Percentiles rank a stretch among this genome's conserved stretches.
phyloP scores from a whole-genome alignment of 2,329 filamentous ascomycete genomes.

The Sporothrix curviconia region DNA sequence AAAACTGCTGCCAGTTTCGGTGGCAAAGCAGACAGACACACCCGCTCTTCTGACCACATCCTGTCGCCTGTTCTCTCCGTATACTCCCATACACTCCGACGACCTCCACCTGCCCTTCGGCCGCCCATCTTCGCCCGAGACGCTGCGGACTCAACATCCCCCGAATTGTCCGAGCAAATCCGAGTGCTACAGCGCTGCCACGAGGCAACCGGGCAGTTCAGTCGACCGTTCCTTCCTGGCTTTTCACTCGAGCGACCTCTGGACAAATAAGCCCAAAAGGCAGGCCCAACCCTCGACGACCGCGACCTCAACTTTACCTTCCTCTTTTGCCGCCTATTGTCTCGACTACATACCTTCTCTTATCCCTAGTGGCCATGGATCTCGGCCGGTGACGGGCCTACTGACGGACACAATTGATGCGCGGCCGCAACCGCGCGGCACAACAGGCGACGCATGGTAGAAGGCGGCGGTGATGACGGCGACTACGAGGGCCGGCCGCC shows the following conservation, averaged over 20 bases:
- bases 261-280: no score
- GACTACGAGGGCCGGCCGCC: slow-evolving; percentile 51
- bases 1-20: not conserved
- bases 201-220: not conserved
- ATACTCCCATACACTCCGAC: not conserved
- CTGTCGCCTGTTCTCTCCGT: not conserved
- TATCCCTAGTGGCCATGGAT: slow-evolving; percentile 26
- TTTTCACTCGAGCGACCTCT: no score
- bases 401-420: slow-evolving; percentile 12
- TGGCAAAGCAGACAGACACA: not conserved
- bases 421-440: slow-evolving; percentile 9
- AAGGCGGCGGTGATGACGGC: slow-evolving; percentile 26
- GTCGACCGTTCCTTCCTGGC: no score
- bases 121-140: not conserved
- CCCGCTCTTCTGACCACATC: slow-evolving; percentile 1
- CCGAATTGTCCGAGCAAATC: slow-evolving; percentile 8
- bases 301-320: no score
- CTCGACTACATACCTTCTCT: no score
- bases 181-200: not conserved
- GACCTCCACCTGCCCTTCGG: not conserved
- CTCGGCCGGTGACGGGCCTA: slow-evolving; percentile 11
- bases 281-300: no score
- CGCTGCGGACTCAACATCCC: not conserved
- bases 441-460: slow-evolving; percentile 20
- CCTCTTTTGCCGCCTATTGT: no score